Evolutionary conservation across 2,329 filamentous ascomycete genomes (phyloP).

Genomic region (Fusarium equiseti): DNA sequence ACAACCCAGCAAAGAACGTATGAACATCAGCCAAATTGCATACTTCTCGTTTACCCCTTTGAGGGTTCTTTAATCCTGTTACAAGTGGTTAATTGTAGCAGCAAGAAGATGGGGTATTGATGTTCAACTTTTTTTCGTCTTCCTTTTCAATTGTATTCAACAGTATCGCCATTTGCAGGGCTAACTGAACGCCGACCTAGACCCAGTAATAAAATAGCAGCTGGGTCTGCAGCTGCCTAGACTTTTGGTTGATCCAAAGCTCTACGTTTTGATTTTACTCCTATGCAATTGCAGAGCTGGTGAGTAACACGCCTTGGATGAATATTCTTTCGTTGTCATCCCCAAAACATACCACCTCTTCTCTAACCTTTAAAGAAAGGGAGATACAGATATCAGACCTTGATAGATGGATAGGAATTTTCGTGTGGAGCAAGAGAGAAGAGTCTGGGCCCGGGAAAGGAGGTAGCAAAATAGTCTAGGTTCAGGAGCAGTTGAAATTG

Average conservation of each 20-base stretch:
- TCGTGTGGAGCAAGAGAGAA: slow-evolving; percentile 44
- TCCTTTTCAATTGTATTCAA: slow-evolving; percentile 21
- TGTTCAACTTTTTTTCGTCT: slow-evolving; percentile 16
- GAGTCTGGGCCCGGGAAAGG: slow-evolving; percentile 23
- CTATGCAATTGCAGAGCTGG: slow-evolving; percentile 25
- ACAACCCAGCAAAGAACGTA: neutral
- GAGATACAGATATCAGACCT: slow-evolving; percentile 26
- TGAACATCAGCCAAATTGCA: neutral
- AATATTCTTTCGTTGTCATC: slow-evolving; percentile 29
- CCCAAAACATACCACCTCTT: slow-evolving; percentile 28
- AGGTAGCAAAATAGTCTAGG: slow-evolving; percentile 29
- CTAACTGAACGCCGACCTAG: slow-evolving; percentile 22
- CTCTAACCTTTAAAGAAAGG: slow-evolving; percentile 14
- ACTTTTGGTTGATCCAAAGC: slow-evolving; percentile 26
- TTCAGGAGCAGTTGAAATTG: slow-evolving; percentile 45
- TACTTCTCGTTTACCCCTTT: neutral
- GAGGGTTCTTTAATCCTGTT: neutral
- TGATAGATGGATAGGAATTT: slow-evolving; percentile 29
- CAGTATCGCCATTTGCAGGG: slow-evolving; percentile 39
- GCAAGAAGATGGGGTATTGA: neutral
- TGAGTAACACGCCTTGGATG: slow-evolving; percentile 23
- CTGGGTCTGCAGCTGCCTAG: slow-evolving; percentile 38
- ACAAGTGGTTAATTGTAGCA: neutral
- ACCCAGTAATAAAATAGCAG: slow-evolving; percentile 18
- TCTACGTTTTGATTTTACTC: slow-evolving; percentile 42